Conservation (phyloP, 805 yeast genomes). For the Yarrowia divulgata region DNA sequence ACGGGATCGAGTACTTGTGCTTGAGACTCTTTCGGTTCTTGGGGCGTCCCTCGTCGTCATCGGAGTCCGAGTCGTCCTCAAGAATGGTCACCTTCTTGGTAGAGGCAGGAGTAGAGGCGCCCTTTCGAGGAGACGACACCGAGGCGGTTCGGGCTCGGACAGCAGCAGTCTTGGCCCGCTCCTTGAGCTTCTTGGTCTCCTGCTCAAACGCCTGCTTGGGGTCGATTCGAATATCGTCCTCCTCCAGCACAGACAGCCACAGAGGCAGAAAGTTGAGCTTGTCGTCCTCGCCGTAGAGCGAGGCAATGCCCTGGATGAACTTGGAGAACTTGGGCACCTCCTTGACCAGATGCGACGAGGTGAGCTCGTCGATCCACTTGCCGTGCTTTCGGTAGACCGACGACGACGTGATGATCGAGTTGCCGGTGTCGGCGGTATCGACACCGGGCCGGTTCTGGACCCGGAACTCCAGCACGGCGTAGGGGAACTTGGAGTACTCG, state of each 20-base stretch:
- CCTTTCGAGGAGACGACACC: conserved; percentile 37
- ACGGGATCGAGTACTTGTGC: conserved; percentile 43
- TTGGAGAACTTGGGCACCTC: conserved; percentile 94
- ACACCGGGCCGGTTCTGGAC: conserved; percentile 56
- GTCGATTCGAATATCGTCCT: conserved; percentile 69
- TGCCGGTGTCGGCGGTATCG: conserved; percentile 49
- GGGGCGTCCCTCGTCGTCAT: conserved; percentile 36
- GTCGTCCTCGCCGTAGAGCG: conserved; percentile 87
- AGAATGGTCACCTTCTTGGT: conserved; percentile 48
- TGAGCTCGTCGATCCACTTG: conserved; percentile 85
- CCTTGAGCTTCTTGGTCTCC: conserved; percentile 56
- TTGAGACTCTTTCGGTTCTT: conserved; percentile 29
- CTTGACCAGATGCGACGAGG: conserved; percentile 81
- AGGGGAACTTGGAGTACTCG: conserved; percentile 82
- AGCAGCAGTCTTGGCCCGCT: conserved; percentile 26
- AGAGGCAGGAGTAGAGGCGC: conserved; percentile 13
- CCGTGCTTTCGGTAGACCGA: conserved; percentile 40
- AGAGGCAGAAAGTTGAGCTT: conserved; percentile 88
- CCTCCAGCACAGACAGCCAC: conserved; percentile 92
- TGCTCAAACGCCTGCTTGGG: conserved; percentile 82
- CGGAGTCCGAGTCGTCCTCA: conserved; percentile 40
- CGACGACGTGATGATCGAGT: conserved; percentile 43
- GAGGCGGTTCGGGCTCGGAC: conserved; percentile 37
- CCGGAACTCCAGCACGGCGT: conserved; percentile 81
- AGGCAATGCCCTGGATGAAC: conserved; percentile 90